A percentile compares a stretch with the other conserved stretches of the same genome.
These are phyloP conservation scores for Brasilioporus rufonigricans DNA, from an alignment of 768 basidiomycete species.

Conservation along the genomic window DNA sequence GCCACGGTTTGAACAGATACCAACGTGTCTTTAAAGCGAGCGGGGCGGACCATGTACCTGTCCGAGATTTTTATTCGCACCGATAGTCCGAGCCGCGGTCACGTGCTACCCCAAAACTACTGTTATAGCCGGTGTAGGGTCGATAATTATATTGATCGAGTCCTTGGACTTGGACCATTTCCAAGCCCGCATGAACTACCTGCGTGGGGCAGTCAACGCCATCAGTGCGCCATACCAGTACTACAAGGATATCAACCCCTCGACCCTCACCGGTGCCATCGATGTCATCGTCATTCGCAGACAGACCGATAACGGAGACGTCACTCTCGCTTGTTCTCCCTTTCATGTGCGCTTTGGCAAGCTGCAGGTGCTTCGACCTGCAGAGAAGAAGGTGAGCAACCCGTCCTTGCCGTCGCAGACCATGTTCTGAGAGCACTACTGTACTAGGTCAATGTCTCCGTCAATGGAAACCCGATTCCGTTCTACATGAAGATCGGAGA, in stretches of 20 bases:
- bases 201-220: slow-evolving; percentile 81
- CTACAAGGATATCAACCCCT: slow-evolving; percentile 93
- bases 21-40: too few species aligned
- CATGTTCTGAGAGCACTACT: neutral
- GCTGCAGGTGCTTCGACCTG: slow-evolving; percentile 90
- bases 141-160: neutral
- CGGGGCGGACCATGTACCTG: neutral
- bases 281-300: slow-evolving; percentile 95
- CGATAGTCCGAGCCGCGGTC: neutral
- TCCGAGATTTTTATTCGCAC: neutral
- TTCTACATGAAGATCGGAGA: slow-evolving; percentile 99
- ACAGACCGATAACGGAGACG: slow-evolving; percentile 57
- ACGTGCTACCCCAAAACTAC: slow-evolving; percentile 22
- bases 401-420: neutral
- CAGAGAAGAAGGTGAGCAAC: slow-evolving; percentile 79
- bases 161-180: slow-evolving; percentile 1
- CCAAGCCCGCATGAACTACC: slow-evolving; percentile 68
- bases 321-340: slow-evolving; percentile 84
- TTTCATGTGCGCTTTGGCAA: slow-evolving; percentile 99
- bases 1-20: neutral
- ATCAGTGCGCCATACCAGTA: slow-evolving; percentile 88
- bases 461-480: slow-evolving; percentile 84
- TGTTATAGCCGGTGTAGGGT: slow-evolving; percentile 14
- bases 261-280: slow-evolving; percentile 96
- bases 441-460: slow-evolving; percentile 81